phyloP scores from a whole-genome alignment of 306 rosid genomes.

The Vigna mungo region DNA sequence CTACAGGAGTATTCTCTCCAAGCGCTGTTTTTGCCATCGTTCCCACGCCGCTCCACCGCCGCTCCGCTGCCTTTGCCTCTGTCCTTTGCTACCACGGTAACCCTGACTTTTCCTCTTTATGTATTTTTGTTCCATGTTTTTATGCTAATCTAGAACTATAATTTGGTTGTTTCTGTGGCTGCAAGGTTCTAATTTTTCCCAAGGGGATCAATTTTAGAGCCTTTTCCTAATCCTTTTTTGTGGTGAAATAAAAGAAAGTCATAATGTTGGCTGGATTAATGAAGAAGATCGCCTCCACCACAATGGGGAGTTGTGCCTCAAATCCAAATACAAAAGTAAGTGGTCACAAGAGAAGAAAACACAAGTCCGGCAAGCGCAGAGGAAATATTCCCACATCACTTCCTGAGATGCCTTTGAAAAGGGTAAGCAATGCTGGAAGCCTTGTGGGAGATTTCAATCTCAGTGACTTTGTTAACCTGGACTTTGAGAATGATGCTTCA shows the following conservation, averaged over 20 bases:
- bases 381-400: slow-evolving; percentile 50
- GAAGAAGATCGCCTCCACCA: slow-evolving; percentile 31
- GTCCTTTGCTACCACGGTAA: neutral
- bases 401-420: slow-evolving; percentile 57
- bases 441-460: slow-evolving; percentile 55
- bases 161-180: slow-evolving; percentile 35
- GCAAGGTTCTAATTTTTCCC: slow-evolving; percentile 35
- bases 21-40: too few species aligned
- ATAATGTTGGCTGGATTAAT: slow-evolving; percentile 47
- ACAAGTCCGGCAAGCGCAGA: slow-evolving; percentile 50
- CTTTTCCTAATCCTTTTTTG: neutral
- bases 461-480: slow-evolving; percentile 68
- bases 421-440: slow-evolving; percentile 57
- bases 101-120: neutral
- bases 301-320: slow-evolving; percentile 82
- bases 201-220: slow-evolving; percentile 19
- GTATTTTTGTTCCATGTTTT: neutral
- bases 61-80: too few species aligned
- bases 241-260: neutral
- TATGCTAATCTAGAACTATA: neutral
- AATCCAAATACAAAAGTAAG: slow-evolving; percentile 49
- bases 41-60: too few species aligned
- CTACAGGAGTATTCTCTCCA: too few species aligned
- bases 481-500: slow-evolving; percentile 67
- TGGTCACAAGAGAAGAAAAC: slow-evolving; percentile 37